Base-by-base conservation (phyloP, 306 rosid genomes). In the Cicer arietinum region DNA sequence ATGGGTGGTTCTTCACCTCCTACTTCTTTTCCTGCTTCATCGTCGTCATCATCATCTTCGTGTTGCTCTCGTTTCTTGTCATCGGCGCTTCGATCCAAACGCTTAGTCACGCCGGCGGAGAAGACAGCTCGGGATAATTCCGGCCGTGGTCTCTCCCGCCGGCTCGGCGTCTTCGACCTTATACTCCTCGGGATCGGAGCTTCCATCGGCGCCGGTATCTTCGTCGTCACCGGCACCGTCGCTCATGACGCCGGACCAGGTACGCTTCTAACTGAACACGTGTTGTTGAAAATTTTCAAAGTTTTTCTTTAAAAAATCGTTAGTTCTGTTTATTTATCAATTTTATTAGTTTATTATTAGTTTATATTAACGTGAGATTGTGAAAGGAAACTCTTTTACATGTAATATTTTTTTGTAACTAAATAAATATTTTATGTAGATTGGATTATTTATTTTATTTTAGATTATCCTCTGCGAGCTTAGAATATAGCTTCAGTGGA, bases 141-240 rank as follows among this genome's bases (percentile, higher is more conserved):
- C 37, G 82, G 81, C 61, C 86, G 79, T 0, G 97, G 91, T 13
- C 99, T 94, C 50, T 84, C 91, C 63, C 96, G 97, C 41, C 88
- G 90, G 5, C 99, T 94, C 14, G 93, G 96, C 48, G 83, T 86
- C 66, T 5, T 92, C 52, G 99, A 94, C 76, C 97, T 94, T 50
- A n/a, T 94, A 8, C 96, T 94, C 57, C 83, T 94, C 60, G 96
- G 97, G 8, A 83, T 94, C 65, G 99, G 96, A 12, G 96, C 97
- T n/a, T 94, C 97, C 73, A 92, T 94, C 18, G 97, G 97, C 17
- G 95, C 97, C 30, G 97, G 99, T 1, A 92, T 92, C 20, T 94
- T 94, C 74, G 96, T 94, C 61, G 81, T 94, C 71, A 94, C 99
- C 68, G 97, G 99, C 45, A 94, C 97, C 73, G 99, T 94, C 48